Evolutionary conservation across 2,329 filamentous ascomycete genomes (phyloP).

Genomic region (Apiospora koreana): DNA sequence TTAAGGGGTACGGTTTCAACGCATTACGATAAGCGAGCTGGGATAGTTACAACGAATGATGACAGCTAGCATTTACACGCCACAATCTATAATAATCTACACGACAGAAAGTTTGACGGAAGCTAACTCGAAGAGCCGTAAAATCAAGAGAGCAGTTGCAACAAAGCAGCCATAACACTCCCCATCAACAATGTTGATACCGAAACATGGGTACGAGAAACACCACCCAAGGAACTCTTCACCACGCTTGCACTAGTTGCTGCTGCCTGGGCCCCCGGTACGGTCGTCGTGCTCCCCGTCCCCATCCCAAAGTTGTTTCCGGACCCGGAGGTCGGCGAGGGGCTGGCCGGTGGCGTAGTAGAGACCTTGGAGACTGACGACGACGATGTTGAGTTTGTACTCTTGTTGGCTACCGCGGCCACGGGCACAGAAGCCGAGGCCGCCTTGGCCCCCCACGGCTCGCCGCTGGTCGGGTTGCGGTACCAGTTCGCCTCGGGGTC

Average conservation of each 20-base stretch:
- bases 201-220: background rate
- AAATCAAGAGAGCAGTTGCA: background rate
- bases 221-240: background rate
- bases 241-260: background rate
- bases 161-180: background rate
- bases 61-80: background rate
- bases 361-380: background rate
- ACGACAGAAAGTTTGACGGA: too few relatives aligned
- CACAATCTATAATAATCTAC: background rate
- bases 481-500: conserved; percentile 25
- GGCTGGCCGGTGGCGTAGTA: background rate
- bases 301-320: background rate
- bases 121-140: too few relatives aligned
- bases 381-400: background rate
- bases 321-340: background rate
- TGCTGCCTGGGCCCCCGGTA: background rate
- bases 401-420: background rate
- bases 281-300: background rate
- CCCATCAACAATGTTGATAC: background rate
- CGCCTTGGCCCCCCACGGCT: conserved; percentile 9
- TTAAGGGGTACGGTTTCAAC: background rate
- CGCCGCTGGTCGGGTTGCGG: conserved; percentile 22
- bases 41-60: background rate
- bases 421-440: background rate
- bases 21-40: background rate